Evolutionary conservation across 768 basidiomycete genomes (phyloP).

Genomic region (Calvatia gigantea): DNA sequence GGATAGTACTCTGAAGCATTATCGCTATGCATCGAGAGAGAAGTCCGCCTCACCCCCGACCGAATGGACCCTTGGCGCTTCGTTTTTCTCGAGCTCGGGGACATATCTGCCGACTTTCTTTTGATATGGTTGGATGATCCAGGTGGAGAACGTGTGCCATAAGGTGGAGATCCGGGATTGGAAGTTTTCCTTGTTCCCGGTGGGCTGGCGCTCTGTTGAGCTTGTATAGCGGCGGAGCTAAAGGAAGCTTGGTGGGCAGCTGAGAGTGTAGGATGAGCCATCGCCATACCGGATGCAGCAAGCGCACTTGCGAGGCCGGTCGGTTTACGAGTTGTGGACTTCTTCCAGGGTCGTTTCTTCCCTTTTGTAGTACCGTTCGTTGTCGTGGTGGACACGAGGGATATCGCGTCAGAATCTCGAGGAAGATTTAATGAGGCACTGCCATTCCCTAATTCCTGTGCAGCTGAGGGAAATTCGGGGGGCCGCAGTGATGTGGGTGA

Average conservation of each 20-base stretch:
- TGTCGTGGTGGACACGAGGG: constrained; percentile 22
- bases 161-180: constrained; percentile 18
- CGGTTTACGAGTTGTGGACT: constrained; percentile 42
- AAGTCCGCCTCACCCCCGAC: constrained; percentile 16
- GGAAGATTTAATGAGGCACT: constrained; percentile 10
- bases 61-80: constrained; percentile 7
- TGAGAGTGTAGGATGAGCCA: constrained; percentile 54
- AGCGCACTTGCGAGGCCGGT: constrained; percentile 65
- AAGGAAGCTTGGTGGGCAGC: constrained; percentile 38
- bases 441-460: constrained; percentile 12
- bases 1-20: constrained; percentile 27
- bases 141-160: constrained; percentile 24
- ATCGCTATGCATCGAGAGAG: constrained; percentile 25
- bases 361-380: constrained; percentile 19
- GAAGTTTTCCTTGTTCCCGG: constrained; percentile 9
- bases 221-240: neutral
- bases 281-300: constrained; percentile 62
- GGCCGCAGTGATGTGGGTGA: constrained; percentile 39
- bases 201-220: neutral
- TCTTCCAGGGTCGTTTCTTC: constrained; percentile 42
- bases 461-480: constrained; percentile 22
- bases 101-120: constrained; percentile 22
- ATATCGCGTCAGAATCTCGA: constrained; percentile 19
- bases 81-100: constrained; percentile 28
- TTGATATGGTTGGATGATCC: constrained; percentile 14